These are phyloP conservation scores for Lentinus tigrinus DNA, from an alignment of 768 basidiomycete species.

Conservation along the genomic window DNA sequence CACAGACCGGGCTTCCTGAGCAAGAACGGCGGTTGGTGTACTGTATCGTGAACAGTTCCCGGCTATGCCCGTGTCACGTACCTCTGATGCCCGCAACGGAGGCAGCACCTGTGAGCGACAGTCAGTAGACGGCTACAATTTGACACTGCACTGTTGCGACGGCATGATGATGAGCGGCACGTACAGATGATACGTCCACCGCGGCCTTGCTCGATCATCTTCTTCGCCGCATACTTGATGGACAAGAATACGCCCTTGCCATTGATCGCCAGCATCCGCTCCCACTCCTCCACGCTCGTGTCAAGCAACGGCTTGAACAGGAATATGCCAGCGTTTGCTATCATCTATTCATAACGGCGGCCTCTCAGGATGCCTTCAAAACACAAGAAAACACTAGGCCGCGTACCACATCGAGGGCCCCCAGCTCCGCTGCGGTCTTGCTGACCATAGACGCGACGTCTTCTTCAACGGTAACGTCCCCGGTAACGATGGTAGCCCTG, in stretches of 20 bases:
- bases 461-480: constrained; percentile 41
- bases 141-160: background rate
- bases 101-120: constrained; percentile 13
- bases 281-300: constrained; percentile 9
- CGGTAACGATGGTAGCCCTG: constrained; percentile 27
- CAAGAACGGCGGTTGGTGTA: too few species aligned
- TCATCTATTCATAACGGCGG: constrained; percentile 19
- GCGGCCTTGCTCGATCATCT: constrained; percentile 41
- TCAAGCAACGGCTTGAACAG: constrained; percentile 8
- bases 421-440: constrained; percentile 29
- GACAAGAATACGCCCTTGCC: constrained; percentile 34
- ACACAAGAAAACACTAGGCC: background rate
- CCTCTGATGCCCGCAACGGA: constrained; percentile 19
- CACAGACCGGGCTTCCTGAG: background rate
- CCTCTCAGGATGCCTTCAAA: background rate
- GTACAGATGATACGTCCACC: constrained; percentile 36
- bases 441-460: constrained; percentile 43
- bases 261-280: constrained; percentile 31
- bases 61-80: background rate
- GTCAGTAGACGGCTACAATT: background rate
- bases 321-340: constrained; percentile 27
- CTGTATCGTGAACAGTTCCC: background rate
- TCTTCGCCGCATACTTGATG: constrained; percentile 38
- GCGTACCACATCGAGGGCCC: constrained; percentile 48
- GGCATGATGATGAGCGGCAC: constrained; percentile 22